Percentiles rank a stretch among this genome's conserved stretches.
Conservation (phyloP, 192 early-diverging fungal species). For the Coemansia sp. region DNA sequence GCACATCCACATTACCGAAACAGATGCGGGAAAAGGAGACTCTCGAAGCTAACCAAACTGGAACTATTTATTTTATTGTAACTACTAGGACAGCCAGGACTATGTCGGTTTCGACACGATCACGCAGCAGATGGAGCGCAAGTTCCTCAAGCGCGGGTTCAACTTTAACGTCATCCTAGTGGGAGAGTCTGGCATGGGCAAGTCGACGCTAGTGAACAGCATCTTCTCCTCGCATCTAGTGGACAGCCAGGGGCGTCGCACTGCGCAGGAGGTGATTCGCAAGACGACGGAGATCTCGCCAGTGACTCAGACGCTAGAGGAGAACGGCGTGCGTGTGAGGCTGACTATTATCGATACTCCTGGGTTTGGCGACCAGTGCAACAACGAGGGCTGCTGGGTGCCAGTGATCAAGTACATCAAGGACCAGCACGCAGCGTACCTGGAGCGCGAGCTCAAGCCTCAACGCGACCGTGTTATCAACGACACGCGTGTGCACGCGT, state of each 20-base stretch:
- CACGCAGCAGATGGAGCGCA: conserved; percentile 96
- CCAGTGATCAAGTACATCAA: conserved; percentile 99
- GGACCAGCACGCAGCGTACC: conserved; percentile 95
- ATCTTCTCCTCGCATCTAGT: conserved; percentile 95
- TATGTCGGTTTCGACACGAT: conserved; percentile 99
- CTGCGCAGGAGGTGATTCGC: conserved; percentile 77
- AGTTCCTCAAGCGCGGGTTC: conserved; percentile 96
- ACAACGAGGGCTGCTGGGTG: conserved; percentile 99
- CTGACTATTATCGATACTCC: conserved; percentile 98
- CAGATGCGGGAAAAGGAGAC: background rate
- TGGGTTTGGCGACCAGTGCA: conserved; percentile 98
- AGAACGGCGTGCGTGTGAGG: conserved; percentile 91
- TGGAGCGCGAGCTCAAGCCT: conserved; percentile 91
- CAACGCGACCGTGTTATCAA: conserved; percentile 87
- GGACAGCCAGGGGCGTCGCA: conserved; percentile 87
- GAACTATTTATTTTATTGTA: background rate
- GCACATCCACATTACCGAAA: background rate
- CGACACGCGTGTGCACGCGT: conserved; percentile 95
- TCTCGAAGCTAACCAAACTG: conserved; percentile 1
- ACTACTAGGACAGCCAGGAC: conserved; percentile 69
- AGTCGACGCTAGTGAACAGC: conserved; percentile 98
- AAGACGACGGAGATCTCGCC: conserved; percentile 96
- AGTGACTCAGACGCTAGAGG: conserved; percentile 92
- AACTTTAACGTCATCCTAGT: conserved; percentile 99
- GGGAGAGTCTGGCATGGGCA: conserved; percentile 96